Percentiles rank a stretch among this genome's conserved stretches.
These are phyloP conservation scores for Colletotrichum eremochloae DNA, from an alignment of 2,329 filamentous ascomycete genomes.

Conservation along the genomic window DNA sequence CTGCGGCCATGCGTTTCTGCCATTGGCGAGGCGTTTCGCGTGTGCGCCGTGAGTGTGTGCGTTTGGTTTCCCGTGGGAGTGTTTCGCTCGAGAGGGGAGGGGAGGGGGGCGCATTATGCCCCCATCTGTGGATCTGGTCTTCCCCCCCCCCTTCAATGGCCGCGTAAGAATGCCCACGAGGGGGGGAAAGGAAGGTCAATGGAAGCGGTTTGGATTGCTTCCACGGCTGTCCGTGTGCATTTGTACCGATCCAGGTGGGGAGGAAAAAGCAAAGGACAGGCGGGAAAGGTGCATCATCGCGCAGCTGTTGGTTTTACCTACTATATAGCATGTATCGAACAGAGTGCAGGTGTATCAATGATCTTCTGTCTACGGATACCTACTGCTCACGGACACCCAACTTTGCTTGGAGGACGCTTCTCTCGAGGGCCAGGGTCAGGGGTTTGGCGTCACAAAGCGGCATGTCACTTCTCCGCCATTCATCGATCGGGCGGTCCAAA, in stretches of 20 bases:
- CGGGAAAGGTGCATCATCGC: conserved; percentile 6
- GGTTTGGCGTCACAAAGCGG: background rate
- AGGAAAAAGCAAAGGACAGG: background rate
- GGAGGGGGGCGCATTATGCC: background rate
- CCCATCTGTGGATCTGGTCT: background rate
- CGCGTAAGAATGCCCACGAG: background rate
- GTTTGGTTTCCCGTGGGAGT: background rate
- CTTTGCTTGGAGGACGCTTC: background rate
- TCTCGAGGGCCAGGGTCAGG: conserved; percentile 2
- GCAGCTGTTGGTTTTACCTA: background rate
- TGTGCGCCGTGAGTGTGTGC: background rate
- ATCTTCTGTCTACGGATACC: background rate
- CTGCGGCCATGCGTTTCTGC: background rate
- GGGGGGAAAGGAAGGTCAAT: background rate
- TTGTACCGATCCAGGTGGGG: background rate
- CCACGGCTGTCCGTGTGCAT: background rate
- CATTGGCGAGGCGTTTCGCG: conserved; percentile 8
- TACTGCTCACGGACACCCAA: background rate
- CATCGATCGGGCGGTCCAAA: conserved; percentile 3
- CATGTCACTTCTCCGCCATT: background rate
- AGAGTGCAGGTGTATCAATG: background rate
- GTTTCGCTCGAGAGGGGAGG: conserved; percentile 1
- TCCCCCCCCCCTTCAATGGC: background rate
- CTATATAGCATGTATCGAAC: background rate
- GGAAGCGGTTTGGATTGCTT: conserved; percentile 7